Percentiles rank a stretch among this genome's conserved stretches.
These are phyloP conservation scores for Phytophthora macrochlamydospora DNA, from an alignment of 352 stramenopile species.

Conservation along the genomic window DNA sequence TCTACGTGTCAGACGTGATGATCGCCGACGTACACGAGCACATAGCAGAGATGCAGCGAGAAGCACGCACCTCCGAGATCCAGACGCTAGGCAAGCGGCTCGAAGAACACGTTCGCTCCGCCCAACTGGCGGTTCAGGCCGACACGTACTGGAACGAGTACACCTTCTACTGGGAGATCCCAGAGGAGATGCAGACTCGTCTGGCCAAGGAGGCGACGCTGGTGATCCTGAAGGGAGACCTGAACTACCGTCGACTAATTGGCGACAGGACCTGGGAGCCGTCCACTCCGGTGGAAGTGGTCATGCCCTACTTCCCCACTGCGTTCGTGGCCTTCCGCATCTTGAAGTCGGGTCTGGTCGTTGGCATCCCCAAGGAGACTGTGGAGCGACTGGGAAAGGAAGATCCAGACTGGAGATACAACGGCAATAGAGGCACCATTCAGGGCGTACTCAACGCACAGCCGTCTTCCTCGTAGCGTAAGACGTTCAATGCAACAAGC, in stretches of 20 bases:
- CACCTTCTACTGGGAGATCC: constrained; percentile 73
- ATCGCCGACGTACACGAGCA: constrained; percentile 57
- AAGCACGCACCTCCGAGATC: constrained; percentile 34
- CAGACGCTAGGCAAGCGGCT: constrained; percentile 49
- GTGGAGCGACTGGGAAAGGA: constrained; percentile 46
- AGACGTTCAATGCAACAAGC: not conserved
- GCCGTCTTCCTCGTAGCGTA: not conserved
- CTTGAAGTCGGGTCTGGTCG: constrained; percentile 68
- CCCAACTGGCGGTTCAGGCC: constrained; percentile 21
- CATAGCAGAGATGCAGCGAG: constrained; percentile 48
- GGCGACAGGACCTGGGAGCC: constrained; percentile 92
- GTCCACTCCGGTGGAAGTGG: constrained; percentile 80
- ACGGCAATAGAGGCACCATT: constrained; percentile 70
- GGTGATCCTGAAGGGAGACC: constrained; percentile 97
- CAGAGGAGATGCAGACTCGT: constrained; percentile 29
- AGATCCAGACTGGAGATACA: constrained; percentile 61
- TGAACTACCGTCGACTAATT: constrained; percentile 96
- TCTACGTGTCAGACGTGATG: constrained; percentile 82
- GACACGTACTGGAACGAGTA: constrained; percentile 71
- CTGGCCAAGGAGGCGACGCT: constrained; percentile 59
- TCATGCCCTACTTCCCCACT: constrained; percentile 78
- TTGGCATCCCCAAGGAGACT: constrained; percentile 44
- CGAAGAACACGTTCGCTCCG: constrained; percentile 29
- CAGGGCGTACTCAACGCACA: constrained; percentile 41
- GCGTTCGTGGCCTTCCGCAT: constrained; percentile 66